Evolutionary conservation across 2,329 filamentous ascomycete species (phyloP).

Genomic region (Phialemonium atrogriseum): DNA sequence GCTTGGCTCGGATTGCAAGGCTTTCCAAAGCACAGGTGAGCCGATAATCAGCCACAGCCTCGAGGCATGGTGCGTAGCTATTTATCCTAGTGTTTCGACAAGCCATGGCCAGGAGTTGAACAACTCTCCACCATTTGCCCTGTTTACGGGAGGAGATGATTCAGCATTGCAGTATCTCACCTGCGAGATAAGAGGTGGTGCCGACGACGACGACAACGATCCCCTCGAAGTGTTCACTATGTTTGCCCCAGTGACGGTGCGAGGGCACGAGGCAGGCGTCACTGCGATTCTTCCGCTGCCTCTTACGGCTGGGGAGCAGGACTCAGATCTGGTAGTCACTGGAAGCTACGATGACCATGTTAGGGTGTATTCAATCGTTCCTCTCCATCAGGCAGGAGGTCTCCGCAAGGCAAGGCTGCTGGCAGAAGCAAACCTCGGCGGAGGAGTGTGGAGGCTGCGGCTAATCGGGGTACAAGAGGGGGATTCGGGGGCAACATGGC

Average conservation of each 20-base stretch:
- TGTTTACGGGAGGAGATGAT: slow-evolving; percentile 73
- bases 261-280: slow-evolving; percentile 67
- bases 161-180: slow-evolving; percentile 45
- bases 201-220: slow-evolving; percentile 8
- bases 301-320: slow-evolving; percentile 26
- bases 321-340: slow-evolving; percentile 58
- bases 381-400: slow-evolving; percentile 30
- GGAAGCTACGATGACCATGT: slow-evolving; percentile 88
- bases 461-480: slow-evolving; percentile 30
- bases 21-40: slow-evolving; percentile 22
- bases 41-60: slow-evolving; percentile 43
- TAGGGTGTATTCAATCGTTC: slow-evolving; percentile 51
- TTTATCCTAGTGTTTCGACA: slow-evolving; percentile 30
- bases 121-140: slow-evolving; percentile 22
- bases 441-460: slow-evolving; percentile 82
- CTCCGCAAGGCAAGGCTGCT: slow-evolving; percentile 41
- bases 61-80: slow-evolving; percentile 68
- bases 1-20: slow-evolving; percentile 32
- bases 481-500: slow-evolving; percentile 17
- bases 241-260: slow-evolving; percentile 15
- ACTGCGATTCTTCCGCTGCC: slow-evolving; percentile 73
- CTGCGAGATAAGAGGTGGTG: slow-evolving; percentile 13
- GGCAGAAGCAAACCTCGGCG: slow-evolving; percentile 59
- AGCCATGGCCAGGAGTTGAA: not conserved
- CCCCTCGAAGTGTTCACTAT: slow-evolving; percentile 6